Conservation (phyloP, 2,329 filamentous ascomycete species). For the Aureobasidium uvarum region DNA sequence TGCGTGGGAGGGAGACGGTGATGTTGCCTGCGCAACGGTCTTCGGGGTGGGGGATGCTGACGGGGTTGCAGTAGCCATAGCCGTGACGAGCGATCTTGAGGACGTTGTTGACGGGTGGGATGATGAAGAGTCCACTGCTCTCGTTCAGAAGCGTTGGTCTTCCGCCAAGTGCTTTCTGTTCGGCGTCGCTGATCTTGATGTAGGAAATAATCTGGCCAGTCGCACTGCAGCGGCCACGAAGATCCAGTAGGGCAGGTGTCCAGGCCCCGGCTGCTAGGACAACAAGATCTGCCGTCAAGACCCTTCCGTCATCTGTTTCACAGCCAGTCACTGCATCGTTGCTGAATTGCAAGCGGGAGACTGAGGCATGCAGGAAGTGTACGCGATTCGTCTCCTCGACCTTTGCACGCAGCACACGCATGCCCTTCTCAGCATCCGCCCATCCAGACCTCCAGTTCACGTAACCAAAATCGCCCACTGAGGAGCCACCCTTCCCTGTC, state of each 20-base stretch:
- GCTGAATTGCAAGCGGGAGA: slow-evolving; percentile 44
- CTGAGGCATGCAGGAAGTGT: slow-evolving; percentile 52
- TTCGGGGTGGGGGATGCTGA: slow-evolving; percentile 48
- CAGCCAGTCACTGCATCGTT: slow-evolving; percentile 55
- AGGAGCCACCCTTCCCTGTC: slow-evolving; percentile 37
- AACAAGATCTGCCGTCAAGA: slow-evolving; percentile 65
- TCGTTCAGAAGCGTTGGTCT: slow-evolving; percentile 74
- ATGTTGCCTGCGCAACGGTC: slow-evolving; percentile 38
- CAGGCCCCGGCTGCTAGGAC: slow-evolving; percentile 85
- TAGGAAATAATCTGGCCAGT: slow-evolving; percentile 83
- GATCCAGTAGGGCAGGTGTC: slow-evolving; percentile 73
- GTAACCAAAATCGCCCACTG: slow-evolving; percentile 54
- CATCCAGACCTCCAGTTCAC: slow-evolving; percentile 73
- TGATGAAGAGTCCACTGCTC: slow-evolving; percentile 68
- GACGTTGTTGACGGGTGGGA: slow-evolving; percentile 57
- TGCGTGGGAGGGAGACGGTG: slow-evolving; percentile 51
- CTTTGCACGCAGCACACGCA: slow-evolving; percentile 60
- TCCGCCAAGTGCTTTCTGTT: slow-evolving; percentile 62
- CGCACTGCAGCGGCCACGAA: slow-evolving; percentile 71
- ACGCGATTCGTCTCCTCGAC: slow-evolving; percentile 57
- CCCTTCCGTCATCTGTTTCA: slow-evolving; percentile 50
- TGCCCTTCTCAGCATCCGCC: slow-evolving; percentile 71
- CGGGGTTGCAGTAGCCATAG: slow-evolving; percentile 52
- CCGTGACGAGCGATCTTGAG: slow-evolving; percentile 53
- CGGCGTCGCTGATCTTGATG: slow-evolving; percentile 67